These are phyloP conservation scores for Heimioporus sp. DNA, from an alignment of 768 basidiomycete genomes.

Conservation along the genomic window DNA sequence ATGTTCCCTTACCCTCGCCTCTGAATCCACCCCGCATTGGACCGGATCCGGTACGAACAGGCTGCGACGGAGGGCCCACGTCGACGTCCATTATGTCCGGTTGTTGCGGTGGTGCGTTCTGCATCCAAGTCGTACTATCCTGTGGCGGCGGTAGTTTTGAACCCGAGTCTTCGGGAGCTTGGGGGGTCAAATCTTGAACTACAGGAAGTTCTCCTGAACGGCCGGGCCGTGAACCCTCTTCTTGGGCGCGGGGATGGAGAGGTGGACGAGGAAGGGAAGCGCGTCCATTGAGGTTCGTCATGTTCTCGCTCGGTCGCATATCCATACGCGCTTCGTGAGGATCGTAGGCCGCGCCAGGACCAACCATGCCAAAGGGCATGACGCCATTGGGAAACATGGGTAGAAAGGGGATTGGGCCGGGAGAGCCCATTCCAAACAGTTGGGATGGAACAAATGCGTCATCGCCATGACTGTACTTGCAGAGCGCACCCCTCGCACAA, in stretches of 20 bases:
- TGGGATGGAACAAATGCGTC: conserved; percentile 78
- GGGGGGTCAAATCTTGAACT: conserved; percentile 79
- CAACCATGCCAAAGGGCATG: conserved; percentile 54
- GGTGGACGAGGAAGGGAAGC: conserved; percentile 50
- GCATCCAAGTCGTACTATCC: conserved; percentile 22
- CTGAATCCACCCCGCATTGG: conserved; percentile 45
- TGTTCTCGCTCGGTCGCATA: conserved; percentile 54
- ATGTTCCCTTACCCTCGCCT: conserved; percentile 54
- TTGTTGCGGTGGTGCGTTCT: conserved; percentile 9
- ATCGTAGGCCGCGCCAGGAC: conserved; percentile 58
- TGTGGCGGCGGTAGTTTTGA: conserved; percentile 15
- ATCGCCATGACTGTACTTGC: conserved; percentile 92
- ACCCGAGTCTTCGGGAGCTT: conserved; percentile 34
- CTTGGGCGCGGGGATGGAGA: conserved; percentile 53
- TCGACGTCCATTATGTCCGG: conserved; percentile 31
- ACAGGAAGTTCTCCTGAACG: conserved; percentile 76
- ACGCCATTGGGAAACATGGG: conserved; percentile 62
- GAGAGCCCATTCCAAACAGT: conserved; percentile 55
- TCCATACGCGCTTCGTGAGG: conserved; percentile 81
- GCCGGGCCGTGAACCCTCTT: conserved; percentile 44
- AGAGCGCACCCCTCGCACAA: conserved; percentile 83
- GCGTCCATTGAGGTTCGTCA: conserved; percentile 30
- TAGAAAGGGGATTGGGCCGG: conserved; percentile 57
- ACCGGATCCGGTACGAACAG: conserved; percentile 26
- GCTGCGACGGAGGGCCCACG: conserved; percentile 26